phyloP scores from a whole-genome alignment of 129 eudicot genomes.

The Tanacetum coccineum region DNA sequence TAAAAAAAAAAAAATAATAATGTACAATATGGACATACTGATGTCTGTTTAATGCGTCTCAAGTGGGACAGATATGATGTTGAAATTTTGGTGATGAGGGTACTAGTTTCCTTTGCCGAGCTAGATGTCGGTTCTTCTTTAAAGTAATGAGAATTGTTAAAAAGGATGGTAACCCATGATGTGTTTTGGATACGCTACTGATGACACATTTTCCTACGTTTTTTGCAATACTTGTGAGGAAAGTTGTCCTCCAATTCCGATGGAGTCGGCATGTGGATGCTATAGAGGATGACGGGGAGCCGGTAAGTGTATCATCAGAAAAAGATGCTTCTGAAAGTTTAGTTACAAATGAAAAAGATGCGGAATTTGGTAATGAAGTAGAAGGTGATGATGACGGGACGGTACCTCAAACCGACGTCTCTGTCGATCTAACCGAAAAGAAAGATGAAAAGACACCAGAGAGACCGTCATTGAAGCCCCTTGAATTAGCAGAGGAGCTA shows the following conservation, averaged over 20 bases:
- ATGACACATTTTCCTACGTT: conserved; percentile 19
- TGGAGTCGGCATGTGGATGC: conserved; percentile 9
- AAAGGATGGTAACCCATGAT: conserved; percentile 6
- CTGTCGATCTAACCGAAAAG: conserved; percentile 21
- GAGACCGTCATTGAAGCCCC: conserved; percentile 43
- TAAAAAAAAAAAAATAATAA: conserved; percentile 1
- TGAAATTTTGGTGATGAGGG: conserved; percentile 26
- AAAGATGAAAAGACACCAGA: conserved; percentile 24
- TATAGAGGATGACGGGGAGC: conserved; percentile 31
- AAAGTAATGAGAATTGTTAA: conserved; percentile 1
- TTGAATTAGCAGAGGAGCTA: conserved; percentile 78
- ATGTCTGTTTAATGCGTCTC: conserved; percentile 23
- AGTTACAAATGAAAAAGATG: conserved; percentile 13
- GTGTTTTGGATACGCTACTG: conserved; percentile 12
- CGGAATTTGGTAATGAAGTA: conserved; percentile 23
- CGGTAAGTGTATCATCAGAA: conserved; percentile 20
- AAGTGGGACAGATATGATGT: conserved; percentile 16
- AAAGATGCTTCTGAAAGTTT: conserved; percentile 20
- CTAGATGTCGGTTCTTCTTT: conserved; percentile 10
- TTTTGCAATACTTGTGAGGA: conserved; percentile 27
- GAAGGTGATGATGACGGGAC: conserved; percentile 19
- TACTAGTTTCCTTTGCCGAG: conserved; percentile 23
- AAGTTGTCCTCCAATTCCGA: conserved; percentile 9
- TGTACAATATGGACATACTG: conserved; percentile 17
- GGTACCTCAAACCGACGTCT: background rate